Evolutionary conservation across 169 alveolate genomes (phyloP), one percentile per base, ranked within the genome.

Genomic region (Amoebophrya sp.): DNA sequence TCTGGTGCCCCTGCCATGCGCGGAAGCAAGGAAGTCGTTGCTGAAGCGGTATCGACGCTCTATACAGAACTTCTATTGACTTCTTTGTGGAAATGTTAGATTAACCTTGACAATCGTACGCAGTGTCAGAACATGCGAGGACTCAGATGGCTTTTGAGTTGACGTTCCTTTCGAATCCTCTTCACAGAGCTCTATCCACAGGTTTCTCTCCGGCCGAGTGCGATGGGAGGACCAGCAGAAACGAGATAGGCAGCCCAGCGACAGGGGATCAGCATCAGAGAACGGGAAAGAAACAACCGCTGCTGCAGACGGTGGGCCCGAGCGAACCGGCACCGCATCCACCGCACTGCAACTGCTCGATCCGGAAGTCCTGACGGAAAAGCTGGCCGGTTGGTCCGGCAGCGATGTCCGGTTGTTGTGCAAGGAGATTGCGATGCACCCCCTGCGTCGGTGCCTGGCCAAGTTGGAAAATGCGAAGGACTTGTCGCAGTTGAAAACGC

Each of bases 1-100:
- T 77, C 95, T 96, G 90, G 96, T 97, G 32, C 98, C 98, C 10
- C 93, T 97, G 92, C 99, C 99, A 94, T 3, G 39, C 90, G 33
- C 66, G 0, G 90, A 38, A 2, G 90, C 90, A 12, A 39, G 90
- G 29, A 40, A 83, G 41, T 0, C 23, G 35, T 12, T 77, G 88
- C 29, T 77, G 35, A 23, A 23, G 38, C n/a, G n/a, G n/a, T n/a
- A n/a, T n/a, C n/a, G n/a, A n/a, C n/a, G n/a, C n/a, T n/a, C n/a
- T n/a, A n/a, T n/a, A n/a, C n/a, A n/a, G n/a, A n/a, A n/a, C n/a
- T n/a, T n/a, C n/a, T n/a, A n/a, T n/a, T n/a, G n/a, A n/a, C n/a
- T n/a, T n/a, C n/a, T n/a, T n/a, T n/a, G n/a, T n/a, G n/a, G n/a
- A n/a, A n/a, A n/a, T n/a, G n/a, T n/a, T n/a, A n/a, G n/a, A n/a